Conservation (phyloP, 306 rosid genomes). For the Biancaea sappan region DNA sequence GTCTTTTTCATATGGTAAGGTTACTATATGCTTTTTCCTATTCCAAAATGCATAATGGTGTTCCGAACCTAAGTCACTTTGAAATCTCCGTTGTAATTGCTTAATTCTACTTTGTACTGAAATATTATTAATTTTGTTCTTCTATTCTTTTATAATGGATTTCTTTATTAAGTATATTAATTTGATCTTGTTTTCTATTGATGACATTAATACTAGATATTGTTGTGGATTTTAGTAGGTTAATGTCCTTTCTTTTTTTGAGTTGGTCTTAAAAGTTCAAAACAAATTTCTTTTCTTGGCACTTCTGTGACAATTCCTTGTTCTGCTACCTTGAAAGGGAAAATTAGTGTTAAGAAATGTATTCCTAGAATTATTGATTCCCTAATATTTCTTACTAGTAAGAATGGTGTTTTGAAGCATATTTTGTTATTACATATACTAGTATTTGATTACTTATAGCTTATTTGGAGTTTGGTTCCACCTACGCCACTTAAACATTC, state of each 20-base stretch:
- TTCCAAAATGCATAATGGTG: background rate
- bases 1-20: background rate
- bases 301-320: background rate
- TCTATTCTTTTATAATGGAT: background rate
- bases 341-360: background rate
- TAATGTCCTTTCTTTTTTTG: background rate
- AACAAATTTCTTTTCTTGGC: background rate
- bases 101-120: background rate
- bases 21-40: background rate
- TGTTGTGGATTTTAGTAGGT: background rate
- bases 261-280: background rate
- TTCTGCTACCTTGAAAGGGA: background rate
- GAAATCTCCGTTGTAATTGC: background rate
- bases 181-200: background rate
- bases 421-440: background rate
- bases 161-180: background rate
- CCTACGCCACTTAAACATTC: background rate
- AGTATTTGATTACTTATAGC: background rate
- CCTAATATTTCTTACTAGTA: background rate
- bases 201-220: background rate
- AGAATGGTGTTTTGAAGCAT: background rate
- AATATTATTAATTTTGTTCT: background rate
- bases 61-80: background rate
- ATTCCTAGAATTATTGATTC: background rate
- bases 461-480: background rate